Evolutionary conservation across 441 rosid genomes (phyloP).

Genomic region (Eruca vesicaria): DNA sequence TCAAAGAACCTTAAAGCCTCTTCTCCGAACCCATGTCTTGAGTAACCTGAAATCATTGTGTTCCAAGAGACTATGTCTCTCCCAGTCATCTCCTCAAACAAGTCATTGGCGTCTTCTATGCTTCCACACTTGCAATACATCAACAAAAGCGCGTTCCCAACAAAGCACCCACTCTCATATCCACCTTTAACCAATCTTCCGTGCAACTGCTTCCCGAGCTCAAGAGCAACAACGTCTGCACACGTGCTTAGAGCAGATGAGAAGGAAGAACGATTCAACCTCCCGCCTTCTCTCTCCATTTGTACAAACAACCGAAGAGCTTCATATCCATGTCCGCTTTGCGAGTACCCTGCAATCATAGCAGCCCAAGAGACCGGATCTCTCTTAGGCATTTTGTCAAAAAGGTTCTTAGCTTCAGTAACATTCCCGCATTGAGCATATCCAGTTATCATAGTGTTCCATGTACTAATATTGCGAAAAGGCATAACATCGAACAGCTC

Average conservation of each 20-base stretch:
- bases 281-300: conserved; percentile 64
- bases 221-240: conserved; percentile 64
- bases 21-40: conserved; percentile 52
- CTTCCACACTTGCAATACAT: conserved; percentile 81
- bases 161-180: conserved; percentile 58
- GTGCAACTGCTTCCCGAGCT: conserved; percentile 69
- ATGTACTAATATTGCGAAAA: conserved; percentile 51
- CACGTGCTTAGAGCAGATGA: conserved; percentile 63
- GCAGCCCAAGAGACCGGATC: conserved; percentile 84
- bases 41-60: conserved; percentile 49
- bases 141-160: conserved; percentile 66
- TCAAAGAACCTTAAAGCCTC: conserved; percentile 46
- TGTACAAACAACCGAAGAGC: conserved; percentile 50
- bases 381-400: conserved; percentile 60
- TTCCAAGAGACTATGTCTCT: conserved; percentile 60
- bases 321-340: conserved; percentile 54
- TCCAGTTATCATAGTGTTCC: conserved; percentile 84
- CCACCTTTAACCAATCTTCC: conserved; percentile 65
- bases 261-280: conserved; percentile 59
- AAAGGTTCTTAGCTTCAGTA: conserved; percentile 47
- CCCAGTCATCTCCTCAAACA: conserved; percentile 56
- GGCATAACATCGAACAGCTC: conserved; percentile 70
- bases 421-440: conserved; percentile 58
- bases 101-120: conserved; percentile 54
- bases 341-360: conserved; percentile 70